phyloP scores from a whole-genome alignment of 1,139 yeast species.

The Sugiyamaella novakii region DNA sequence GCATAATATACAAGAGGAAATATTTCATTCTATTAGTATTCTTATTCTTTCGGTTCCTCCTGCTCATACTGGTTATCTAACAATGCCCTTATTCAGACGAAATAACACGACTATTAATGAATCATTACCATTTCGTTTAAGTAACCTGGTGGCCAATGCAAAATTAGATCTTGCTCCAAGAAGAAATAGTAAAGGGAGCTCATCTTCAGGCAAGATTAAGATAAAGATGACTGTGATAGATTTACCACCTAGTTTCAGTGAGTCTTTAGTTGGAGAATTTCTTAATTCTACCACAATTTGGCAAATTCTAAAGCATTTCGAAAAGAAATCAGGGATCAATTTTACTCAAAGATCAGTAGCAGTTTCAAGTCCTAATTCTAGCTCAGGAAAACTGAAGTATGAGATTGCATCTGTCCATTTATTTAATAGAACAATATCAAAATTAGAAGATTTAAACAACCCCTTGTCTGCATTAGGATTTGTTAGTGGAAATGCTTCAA shows the following conservation, averaged over 20 bases:
- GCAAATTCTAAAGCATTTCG: slow-evolving; percentile 34
- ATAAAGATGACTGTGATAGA: slow-evolving; percentile 35
- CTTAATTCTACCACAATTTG: slow-evolving; percentile 31
- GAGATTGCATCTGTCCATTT: slow-evolving; percentile 36
- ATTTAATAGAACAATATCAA: slow-evolving; percentile 29
- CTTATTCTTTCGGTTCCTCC: neutral
- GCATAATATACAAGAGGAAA: slow-evolving; percentile 7
- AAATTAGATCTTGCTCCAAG: slow-evolving; percentile 34
- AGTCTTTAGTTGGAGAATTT: slow-evolving; percentile 32
- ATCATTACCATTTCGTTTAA: slow-evolving; percentile 36
- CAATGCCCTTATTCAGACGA: slow-evolving; percentile 15
- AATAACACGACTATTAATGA: slow-evolving; percentile 28
- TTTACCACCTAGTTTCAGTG: slow-evolving; percentile 32
- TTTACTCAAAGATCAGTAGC: slow-evolving; percentile 32
- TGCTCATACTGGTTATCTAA: neutral
- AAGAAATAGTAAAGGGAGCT: slow-evolving; percentile 19
- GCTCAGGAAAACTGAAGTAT: slow-evolving; percentile 27
- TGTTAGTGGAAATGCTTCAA: slow-evolving; percentile 31
- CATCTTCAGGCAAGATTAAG: slow-evolving; percentile 24
- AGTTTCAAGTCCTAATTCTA: slow-evolving; percentile 12
- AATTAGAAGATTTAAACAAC: slow-evolving; percentile 31
- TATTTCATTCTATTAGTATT: too few relatives aligned
- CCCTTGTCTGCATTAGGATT: slow-evolving; percentile 34
- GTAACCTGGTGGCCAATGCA: slow-evolving; percentile 36
- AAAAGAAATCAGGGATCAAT: slow-evolving; percentile 34